Conservation (phyloP, 164 flowering plant genomes). For the Pachysandra terminalis region DNA sequence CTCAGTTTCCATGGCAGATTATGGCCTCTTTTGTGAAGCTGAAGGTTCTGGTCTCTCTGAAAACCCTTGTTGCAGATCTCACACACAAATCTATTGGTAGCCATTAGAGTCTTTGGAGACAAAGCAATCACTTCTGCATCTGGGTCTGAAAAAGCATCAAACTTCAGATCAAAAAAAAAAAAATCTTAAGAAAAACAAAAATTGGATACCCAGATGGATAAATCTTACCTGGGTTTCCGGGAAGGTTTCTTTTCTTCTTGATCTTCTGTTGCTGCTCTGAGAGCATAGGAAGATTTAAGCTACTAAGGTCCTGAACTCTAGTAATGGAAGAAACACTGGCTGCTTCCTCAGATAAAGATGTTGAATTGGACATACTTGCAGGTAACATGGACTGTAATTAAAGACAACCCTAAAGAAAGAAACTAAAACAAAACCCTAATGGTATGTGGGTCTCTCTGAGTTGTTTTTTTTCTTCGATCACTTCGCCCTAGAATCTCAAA, state of each 20-base stretch:
- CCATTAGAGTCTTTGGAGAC: constrained; percentile 75
- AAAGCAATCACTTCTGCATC: constrained; percentile 92
- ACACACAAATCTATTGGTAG: constrained; percentile 85
- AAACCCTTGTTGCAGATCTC: constrained; percentile 97
- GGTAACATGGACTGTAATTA: constrained; percentile 41
- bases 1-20: constrained; percentile 95
- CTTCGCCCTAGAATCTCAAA: constrained; percentile 3
- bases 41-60: constrained; percentile 95
- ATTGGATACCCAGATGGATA: neutral
- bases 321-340: constrained; percentile 54
- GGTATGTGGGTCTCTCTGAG: constrained; percentile 3
- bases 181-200: neutral
- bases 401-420: constrained; percentile 17
- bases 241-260: constrained; percentile 81
- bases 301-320: constrained; percentile 40
- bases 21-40: constrained; percentile 92
- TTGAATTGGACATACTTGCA: constrained; percentile 58
- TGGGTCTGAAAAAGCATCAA: constrained; percentile 54
- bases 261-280: constrained; percentile 34
- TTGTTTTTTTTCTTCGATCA: constrained; percentile 13
- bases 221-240: constrained; percentile 81
- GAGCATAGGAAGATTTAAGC: constrained; percentile 32
- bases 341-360: constrained; percentile 73
- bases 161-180: neutral
- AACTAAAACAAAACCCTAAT: constrained; percentile 21